A percentile compares a stretch with the other conserved stretches of the same genome.
phyloP scores from a whole-genome alignment of 768 basidiomycete genomes.

The Mycena latifolia region DNA sequence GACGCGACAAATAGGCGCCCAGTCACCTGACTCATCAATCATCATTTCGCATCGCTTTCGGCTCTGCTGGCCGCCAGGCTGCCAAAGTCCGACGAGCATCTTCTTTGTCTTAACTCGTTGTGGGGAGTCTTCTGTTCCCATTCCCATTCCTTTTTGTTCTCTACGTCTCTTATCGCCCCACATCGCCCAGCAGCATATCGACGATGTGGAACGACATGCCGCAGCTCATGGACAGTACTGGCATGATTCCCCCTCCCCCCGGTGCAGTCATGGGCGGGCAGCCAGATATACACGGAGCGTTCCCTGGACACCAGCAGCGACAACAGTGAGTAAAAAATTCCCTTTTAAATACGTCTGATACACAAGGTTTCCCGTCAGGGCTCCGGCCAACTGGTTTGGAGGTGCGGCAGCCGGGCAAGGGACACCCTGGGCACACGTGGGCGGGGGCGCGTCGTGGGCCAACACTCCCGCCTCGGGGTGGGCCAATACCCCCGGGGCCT shows the following conservation, averaged over 20 bases:
- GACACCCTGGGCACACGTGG: slow-evolving; percentile 6
- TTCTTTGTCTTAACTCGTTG: slow-evolving; percentile 21
- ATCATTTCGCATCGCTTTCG: slow-evolving; percentile 16
- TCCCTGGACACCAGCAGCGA: slow-evolving; percentile 27
- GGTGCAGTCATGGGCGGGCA: slow-evolving; percentile 22
- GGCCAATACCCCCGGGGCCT: slow-evolving; percentile 22
- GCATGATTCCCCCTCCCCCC: slow-evolving; percentile 15
- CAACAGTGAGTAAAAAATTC: slow-evolving; percentile 10
- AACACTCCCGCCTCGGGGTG: slow-evolving; percentile 17
- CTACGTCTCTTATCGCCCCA: neutral
- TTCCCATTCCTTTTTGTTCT: neutral
- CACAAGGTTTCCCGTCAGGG: no score
- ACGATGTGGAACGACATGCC: slow-evolving; percentile 10
- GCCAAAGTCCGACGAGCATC: slow-evolving; percentile 1
- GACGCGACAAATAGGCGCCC: neutral
- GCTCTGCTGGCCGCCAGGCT: neutral
- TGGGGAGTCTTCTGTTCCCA: neutral
- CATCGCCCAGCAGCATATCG: neutral
- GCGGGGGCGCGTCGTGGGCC: slow-evolving; percentile 6
- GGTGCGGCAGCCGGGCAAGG: neutral
- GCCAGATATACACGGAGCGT: slow-evolving; percentile 11
- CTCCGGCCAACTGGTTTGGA: neutral
- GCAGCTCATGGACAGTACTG: neutral
- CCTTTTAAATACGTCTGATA: no score
- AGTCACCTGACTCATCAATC: slow-evolving; percentile 15